Conservation (phyloP, 1,284 basidiomycete species). For the Golubevia sp. region DNA sequence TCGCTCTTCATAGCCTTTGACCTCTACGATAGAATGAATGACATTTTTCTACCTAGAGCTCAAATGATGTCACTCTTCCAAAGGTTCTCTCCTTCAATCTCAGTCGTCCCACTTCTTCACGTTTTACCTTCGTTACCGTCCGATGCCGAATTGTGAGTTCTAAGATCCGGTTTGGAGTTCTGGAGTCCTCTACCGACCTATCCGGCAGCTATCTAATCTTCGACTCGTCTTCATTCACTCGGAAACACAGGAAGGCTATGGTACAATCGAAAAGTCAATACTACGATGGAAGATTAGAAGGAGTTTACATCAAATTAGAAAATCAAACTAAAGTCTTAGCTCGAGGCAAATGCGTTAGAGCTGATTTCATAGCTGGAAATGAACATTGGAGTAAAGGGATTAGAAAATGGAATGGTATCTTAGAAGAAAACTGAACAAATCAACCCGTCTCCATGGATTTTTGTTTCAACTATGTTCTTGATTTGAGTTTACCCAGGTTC, state of each 20-base stretch:
- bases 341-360: slow-evolving; percentile 69
- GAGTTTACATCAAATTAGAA: slow-evolving; percentile 70
- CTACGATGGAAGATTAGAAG: slow-evolving; percentile 68
- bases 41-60: slow-evolving; percentile 64
- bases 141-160: slow-evolving; percentile 60
- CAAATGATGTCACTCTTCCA: slow-evolving; percentile 62
- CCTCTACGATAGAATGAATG: slow-evolving; percentile 67
- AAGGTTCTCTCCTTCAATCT: slow-evolving; percentile 61
- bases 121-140: slow-evolving; percentile 63
- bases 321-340: slow-evolving; percentile 63
- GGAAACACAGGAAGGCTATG: slow-evolving; percentile 54
- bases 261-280: slow-evolving; percentile 65
- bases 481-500: slow-evolving; percentile 60
- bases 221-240: not conserved
- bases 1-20: slow-evolving; percentile 70
- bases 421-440: slow-evolving; percentile 25
- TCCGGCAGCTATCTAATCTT: no score
- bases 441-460: no score
- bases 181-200: no score
- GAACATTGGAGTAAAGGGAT: slow-evolving; percentile 69
- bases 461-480: slow-evolving; percentile 12
- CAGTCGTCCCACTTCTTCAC: slow-evolving; percentile 65
- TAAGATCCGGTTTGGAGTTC: no score
- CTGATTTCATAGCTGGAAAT: slow-evolving; percentile 71
- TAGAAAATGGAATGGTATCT: slow-evolving; percentile 64